Percentiles rank a stretch among this genome's conserved stretches.
Conservation (phyloP, 306 rosid species). For the Quercus ilex region DNA sequence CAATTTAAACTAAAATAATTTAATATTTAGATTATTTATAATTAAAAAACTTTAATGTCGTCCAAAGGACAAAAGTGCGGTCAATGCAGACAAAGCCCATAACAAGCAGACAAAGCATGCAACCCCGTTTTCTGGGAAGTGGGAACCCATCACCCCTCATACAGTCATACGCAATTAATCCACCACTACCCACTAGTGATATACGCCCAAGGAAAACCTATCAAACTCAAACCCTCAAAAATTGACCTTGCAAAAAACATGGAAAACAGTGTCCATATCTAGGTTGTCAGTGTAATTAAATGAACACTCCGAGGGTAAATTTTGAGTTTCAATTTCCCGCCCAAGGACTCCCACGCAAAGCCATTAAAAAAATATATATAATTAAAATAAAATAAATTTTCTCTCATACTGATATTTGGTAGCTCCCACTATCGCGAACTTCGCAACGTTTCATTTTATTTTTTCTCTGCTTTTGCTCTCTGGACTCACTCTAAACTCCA, state of each 20-base stretch:
- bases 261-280: background rate
- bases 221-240: background rate
- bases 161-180: background rate
- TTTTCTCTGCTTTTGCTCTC: background rate
- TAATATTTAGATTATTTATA: too few species aligned
- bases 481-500: background rate
- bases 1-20: too few species aligned
- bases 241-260: background rate
- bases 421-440: background rate
- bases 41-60: too few species aligned
- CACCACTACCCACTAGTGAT: background rate
- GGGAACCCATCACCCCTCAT: background rate
- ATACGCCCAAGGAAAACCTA: background rate
- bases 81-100: background rate
- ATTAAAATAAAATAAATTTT: background rate
- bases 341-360: conserved; percentile 11
- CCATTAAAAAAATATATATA: background rate
- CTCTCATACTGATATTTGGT: background rate
- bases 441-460: conserved; percentile 17
- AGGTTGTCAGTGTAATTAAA: conserved; percentile 28
- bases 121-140: background rate
- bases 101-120: background rate
- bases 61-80: background rate
- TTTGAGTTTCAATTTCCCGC: conserved; percentile 51
- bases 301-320: conserved; percentile 4